phyloP scores from a whole-genome alignment of 345 rosid genomes.

The Excoecaria agallocha region DNA sequence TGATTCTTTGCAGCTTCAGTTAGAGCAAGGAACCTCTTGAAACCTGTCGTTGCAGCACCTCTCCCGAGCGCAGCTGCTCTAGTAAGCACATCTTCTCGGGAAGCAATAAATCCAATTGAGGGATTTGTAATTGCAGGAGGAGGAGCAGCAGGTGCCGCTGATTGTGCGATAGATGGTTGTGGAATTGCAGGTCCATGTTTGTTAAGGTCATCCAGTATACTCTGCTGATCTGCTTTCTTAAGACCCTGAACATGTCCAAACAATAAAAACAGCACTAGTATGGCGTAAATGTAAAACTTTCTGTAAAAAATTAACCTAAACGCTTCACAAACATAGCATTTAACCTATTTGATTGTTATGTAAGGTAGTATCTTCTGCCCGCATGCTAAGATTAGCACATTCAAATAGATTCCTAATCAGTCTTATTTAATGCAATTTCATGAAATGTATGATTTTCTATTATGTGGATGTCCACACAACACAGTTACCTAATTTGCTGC shows the following conservation, averaged over 20 bases:
- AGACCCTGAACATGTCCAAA: conserved; percentile 57
- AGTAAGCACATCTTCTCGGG: conserved; percentile 87
- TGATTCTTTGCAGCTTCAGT: conserved; percentile 98
- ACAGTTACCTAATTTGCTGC: too few relatives aligned
- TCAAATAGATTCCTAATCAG: not conserved
- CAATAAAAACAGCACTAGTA: not conserved
- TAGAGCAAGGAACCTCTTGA: conserved; percentile 96
- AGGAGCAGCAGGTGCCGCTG: conserved; percentile 40
- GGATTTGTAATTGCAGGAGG: conserved; percentile 41
- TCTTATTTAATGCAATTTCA: not conserved
- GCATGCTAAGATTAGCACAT: not conserved
- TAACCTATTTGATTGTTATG: not conserved
- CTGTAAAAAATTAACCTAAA: not conserved
- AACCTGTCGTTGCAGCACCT: conserved; percentile 97
- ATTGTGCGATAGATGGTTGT: conserved; percentile 31
- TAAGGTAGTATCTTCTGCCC: not conserved
- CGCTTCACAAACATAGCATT: not conserved
- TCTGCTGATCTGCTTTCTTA: conserved; percentile 86
- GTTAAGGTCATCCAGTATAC: conserved; percentile 85
- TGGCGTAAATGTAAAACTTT: not conserved
- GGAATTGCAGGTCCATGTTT: conserved; percentile 65
- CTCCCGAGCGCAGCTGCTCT: conserved; percentile 98
- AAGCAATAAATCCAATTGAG: conserved; percentile 65
- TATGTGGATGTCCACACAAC: too few relatives aligned
- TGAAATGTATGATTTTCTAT: not conserved